phyloP scores from a whole-genome alignment of 208 protist genomes.

The Trypanosoma vivax region DNA sequence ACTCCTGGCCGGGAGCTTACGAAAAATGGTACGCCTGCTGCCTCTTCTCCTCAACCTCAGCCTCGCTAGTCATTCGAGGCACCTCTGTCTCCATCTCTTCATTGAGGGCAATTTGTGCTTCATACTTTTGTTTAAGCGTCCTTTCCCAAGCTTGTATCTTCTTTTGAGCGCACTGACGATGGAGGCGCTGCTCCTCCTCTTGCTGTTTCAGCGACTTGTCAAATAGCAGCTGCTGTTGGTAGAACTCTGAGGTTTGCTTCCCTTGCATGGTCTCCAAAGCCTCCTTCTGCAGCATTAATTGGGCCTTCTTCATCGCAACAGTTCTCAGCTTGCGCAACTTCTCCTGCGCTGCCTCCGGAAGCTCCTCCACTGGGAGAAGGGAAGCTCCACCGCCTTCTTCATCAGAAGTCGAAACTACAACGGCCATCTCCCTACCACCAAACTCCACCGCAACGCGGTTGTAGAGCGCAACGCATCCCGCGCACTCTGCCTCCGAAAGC shows the following conservation, averaged over 20 bases:
- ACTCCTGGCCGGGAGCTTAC: neutral
- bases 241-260: conserved; percentile 37
- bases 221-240: conserved; percentile 35
- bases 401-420: neutral
- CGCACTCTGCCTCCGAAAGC: conserved; percentile 50
- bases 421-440: conserved; percentile 32
- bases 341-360: conserved; percentile 43
- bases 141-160: conserved; percentile 40
- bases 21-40: conserved; percentile 25
- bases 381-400: conserved; percentile 2
- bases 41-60: conserved; percentile 59
- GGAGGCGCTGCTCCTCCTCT: conserved; percentile 31
- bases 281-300: conserved; percentile 70
- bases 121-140: conserved; percentile 42
- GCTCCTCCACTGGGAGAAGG: conserved; percentile 33
- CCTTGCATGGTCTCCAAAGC: conserved; percentile 51
- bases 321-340: conserved; percentile 31
- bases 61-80: conserved; percentile 58
- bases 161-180: conserved; percentile 29
- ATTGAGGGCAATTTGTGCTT: conserved; percentile 50
- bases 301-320: conserved; percentile 41
- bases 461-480: conserved; percentile 67
- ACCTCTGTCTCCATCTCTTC: conserved; percentile 64
- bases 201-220: conserved; percentile 29
- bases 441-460: conserved; percentile 67